Evolutionary conservation across 176 grass and related monocot species (phyloP), one percentile per base, ranked within the genome.

Genomic region (Urochloa ruziziensis): DNA sequence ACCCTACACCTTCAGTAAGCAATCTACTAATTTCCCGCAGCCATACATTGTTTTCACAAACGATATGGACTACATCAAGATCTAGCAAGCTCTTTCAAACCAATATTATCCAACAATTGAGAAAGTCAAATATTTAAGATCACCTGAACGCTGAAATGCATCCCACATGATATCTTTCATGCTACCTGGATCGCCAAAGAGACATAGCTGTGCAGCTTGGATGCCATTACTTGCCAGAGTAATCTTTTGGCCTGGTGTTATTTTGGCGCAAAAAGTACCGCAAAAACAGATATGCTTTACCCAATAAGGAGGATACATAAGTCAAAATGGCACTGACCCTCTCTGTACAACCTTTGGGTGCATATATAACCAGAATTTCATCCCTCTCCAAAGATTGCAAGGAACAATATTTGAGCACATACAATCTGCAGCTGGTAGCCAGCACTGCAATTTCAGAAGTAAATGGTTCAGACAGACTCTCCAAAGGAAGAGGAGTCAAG

Each of bases 121-220:
- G 47, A n/a, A 16, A 85, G 83, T 56, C 82, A 18, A 42, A 33
- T 67, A 54, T 70, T 49, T 2, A 58, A 74, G 24, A 80, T 77
- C 82, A 98, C 96, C 96, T 98, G 89, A 89, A 93, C 78, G 74
- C 49, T 84, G 84, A 67, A 98, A 93, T 82, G 91, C 70, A 76
- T 91, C 85, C 96, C 96, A 95, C 96, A 95, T 98, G 12, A 98
- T 98, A 57, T 98, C 96, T n/a, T 90, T 98, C 93, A 48, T 93
- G 89, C 86, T 98, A n/a, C 93, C 72, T 79, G 82, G 78, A 95
- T 95, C n/a, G 52, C 91, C 96, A 85, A 95, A 98, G 74, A 98
- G 75, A 64, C 96, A 98, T 89, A 95, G 28, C 16, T 78, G 70
- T 43, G 93, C 96, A 82, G 86, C 87, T 80, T 89, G 81, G 60